A percentile compares a stretch with the other conserved stretches of the same genome.
phyloP scores from a whole-genome alignment of 345 rosid species.

The Triadica sebifera region DNA sequence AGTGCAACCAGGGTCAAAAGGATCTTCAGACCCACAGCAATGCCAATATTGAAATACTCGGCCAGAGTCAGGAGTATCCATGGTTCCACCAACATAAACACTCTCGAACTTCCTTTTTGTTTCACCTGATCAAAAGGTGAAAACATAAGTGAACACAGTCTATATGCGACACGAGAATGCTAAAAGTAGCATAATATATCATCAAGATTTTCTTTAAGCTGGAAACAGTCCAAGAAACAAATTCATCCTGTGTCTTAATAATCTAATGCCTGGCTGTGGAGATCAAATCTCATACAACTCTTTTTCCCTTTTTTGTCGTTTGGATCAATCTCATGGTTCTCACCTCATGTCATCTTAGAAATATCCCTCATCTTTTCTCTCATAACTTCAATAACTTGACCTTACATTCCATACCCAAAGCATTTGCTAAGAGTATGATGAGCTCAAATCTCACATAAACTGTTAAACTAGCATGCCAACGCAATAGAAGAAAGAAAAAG shows the following conservation, averaged over 20 bases:
- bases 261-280: background rate
- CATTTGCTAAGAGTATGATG: background rate
- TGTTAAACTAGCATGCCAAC: too few species aligned
- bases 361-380: too few species aligned
- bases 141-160: background rate
- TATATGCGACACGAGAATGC: background rate
- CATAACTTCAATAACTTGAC: background rate
- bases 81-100: conserved; percentile 73
- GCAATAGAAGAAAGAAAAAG: too few species aligned
- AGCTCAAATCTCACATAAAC: background rate
- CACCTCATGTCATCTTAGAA: too few species aligned
- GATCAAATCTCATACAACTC: background rate
- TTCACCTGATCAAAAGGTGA: conserved; percentile 50
- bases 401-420: background rate
- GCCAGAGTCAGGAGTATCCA: conserved; percentile 79
- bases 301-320: too few species aligned
- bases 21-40: conserved; percentile 93
- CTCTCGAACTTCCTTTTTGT: conserved; percentile 94
- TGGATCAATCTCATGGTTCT: too few species aligned
- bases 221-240: background rate
- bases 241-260: background rate
- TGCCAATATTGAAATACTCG: conserved; percentile 79
- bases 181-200: background rate
- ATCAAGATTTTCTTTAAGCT: background rate
- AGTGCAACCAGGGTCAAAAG: conserved; percentile 84